These are phyloP conservation scores for Clarireedia monteithiana DNA, from an alignment of 2,329 filamentous ascomycete genomes.

Conservation along the genomic window DNA sequence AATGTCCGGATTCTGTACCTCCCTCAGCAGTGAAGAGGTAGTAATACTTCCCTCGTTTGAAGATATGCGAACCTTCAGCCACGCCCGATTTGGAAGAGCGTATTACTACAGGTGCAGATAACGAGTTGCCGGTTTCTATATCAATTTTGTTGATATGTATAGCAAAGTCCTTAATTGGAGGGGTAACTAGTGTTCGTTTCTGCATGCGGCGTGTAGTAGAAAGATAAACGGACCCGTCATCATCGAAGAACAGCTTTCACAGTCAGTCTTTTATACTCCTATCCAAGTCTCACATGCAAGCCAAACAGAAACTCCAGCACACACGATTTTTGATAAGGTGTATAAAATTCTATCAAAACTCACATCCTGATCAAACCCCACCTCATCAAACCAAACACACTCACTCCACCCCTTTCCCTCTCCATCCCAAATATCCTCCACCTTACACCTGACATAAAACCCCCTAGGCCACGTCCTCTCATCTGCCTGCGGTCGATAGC, in stretches of 20 bases:
- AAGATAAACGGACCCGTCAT: conserved; percentile 43
- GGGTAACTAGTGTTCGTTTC: not conserved
- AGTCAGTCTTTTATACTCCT: not conserved
- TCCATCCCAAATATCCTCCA: not conserved
- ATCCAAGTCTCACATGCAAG: too few relatives aligned
- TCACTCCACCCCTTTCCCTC: conserved; percentile 1
- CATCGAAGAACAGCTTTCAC: conserved; percentile 40
- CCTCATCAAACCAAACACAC: conserved; percentile 6
- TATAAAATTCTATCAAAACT: not conserved
- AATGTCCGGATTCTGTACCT: conserved; percentile 42
- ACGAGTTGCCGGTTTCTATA: conserved; percentile 37
- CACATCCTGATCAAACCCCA: conserved; percentile 7
- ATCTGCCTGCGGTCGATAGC: conserved; percentile 2
- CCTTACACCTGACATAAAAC: conserved; percentile 3
- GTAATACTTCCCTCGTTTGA: conserved; percentile 42
- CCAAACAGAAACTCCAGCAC: too few relatives aligned
- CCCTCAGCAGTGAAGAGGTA: conserved; percentile 48
- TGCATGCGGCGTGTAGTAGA: conserved; percentile 2
- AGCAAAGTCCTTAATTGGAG: not conserved
- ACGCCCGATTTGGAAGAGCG: conserved; percentile 38
- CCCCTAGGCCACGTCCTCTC: conserved; percentile 1
- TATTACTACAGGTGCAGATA: conserved; percentile 4
- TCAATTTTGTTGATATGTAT: conserved; percentile 35
- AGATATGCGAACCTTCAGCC: conserved; percentile 51
- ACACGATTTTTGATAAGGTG: not conserved